Evolutionary conservation across 164 flowering plant genomes (phyloP).

Genomic region (Dillenia suffruticosa): DNA sequence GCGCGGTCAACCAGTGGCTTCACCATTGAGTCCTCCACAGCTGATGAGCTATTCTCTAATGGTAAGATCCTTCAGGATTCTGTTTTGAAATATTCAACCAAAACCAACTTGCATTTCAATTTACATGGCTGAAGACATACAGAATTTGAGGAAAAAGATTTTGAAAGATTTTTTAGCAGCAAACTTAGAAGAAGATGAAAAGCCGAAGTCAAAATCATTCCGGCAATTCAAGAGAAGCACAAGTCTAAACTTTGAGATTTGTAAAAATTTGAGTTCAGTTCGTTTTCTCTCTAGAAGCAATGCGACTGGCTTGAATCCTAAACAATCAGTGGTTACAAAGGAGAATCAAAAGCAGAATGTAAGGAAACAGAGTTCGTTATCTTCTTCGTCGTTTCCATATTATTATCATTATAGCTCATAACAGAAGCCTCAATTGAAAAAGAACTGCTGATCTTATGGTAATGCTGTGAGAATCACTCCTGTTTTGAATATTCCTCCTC

Average conservation of each 20-base stretch:
- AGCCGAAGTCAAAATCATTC: constrained; percentile 35
- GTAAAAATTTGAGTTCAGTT: constrained; percentile 27
- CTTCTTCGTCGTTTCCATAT: constrained; percentile 9
- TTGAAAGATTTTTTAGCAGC: constrained; percentile 49
- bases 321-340: constrained; percentile 21
- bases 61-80: constrained; percentile 50
- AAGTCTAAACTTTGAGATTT: constrained; percentile 49
- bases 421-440: constrained; percentile 38
- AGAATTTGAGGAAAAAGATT: constrained; percentile 36
- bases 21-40: constrained; percentile 30
- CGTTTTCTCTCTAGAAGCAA: constrained; percentile 59
- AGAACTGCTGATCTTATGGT: constrained; percentile 39
- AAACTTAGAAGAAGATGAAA: constrained; percentile 30
- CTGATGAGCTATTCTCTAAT: constrained; percentile 74
- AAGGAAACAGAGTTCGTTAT: constrained; percentile 24
- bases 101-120: constrained; percentile 9
- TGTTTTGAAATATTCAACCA: not conserved
- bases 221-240: constrained; percentile 75
- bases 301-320: constrained; percentile 60
- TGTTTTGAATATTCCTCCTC: constrained; percentile 61
- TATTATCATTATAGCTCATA: constrained; percentile 9
- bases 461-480: constrained; percentile 53
- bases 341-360: constrained; percentile 33
- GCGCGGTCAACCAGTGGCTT: too few relatives aligned
- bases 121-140: not conserved